Evolutionary conservation across 2,329 filamentous ascomycete genomes (phyloP), one percentile per base, ranked within the genome.

Genomic region (Colletotrichum tabaci): DNA sequence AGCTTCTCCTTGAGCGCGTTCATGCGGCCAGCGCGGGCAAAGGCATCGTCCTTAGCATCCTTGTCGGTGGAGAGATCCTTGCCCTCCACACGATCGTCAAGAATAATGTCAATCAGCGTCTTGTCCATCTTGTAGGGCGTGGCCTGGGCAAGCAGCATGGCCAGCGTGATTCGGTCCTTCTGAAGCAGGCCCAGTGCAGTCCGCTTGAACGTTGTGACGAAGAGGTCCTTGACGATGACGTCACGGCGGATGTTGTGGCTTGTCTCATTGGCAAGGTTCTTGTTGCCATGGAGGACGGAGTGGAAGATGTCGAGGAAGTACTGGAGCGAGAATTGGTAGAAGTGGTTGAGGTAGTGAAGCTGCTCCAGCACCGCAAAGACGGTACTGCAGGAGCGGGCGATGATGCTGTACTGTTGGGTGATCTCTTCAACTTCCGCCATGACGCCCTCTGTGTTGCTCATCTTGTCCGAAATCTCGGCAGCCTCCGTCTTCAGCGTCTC

Each of bases 251-350:
- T 87, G 75, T 94, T 91, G 82, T 97, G 90, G 74, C 96, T 92
- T 42, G 89, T 91, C 81, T 93, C 91, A 71, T 86, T 87, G 23
- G 89, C 88, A 62, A 96, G 86, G 71, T 90, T 91, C 77, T 92
- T 91, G 82, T 97, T 97, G 70, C 90, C 89, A 76, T 93, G 93
- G 49, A 99, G 88, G 9, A 99, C 96, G 7, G 93, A 91, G 80
- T 97, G 94, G 89, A 99, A 99, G 76, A 99, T 99, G 80, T 98
- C 94, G 66, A 98, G 89, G 84, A 99, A 99, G 84, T 98, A 99
- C 82, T 98, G 95, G 71, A 99, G 88, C 47, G 96, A 99, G 87
- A 99, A 99, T 81, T 98, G 97, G 83, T 99, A 99, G 84, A 98
- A 98, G 86, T 98, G 96, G 82, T 99, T 98, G 81, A 99, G 92